phyloP scores from a whole-genome alignment of 176 grass and related monocot genomes.

The Aechmea fasciata region DNA sequence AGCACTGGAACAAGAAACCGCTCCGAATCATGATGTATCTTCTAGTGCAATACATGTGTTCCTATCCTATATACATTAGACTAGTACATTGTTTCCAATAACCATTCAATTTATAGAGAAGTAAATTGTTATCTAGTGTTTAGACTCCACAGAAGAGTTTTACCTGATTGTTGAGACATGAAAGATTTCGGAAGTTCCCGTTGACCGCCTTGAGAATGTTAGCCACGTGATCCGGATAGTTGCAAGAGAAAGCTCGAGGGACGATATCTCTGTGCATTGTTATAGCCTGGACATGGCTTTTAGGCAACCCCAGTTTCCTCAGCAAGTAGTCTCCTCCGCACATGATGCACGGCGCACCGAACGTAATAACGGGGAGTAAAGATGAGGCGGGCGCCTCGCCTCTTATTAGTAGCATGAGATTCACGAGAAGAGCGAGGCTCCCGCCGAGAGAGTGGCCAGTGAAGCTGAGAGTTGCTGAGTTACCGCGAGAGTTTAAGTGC shows the following conservation, averaged over 20 bases:
- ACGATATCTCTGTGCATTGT: conserved; percentile 93
- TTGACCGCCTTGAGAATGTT: conserved; percentile 84
- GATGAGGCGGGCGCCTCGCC: conserved; percentile 37
- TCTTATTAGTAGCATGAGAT: conserved; percentile 74
- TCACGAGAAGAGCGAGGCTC: conserved; percentile 67
- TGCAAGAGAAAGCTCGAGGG: conserved; percentile 83
- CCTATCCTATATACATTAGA: too few relatives aligned
- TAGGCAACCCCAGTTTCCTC: conserved; percentile 45
- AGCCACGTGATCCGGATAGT: conserved; percentile 76
- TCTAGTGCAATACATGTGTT: too few relatives aligned
- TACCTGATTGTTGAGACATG: conserved; percentile 81
- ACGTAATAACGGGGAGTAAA: conserved; percentile 71
- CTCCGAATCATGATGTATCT: too few relatives aligned
- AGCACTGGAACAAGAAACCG: too few relatives aligned
- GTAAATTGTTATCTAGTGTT: not conserved
- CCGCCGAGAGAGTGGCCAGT: conserved; percentile 93
- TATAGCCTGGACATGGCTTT: conserved; percentile 60
- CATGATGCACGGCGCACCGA: conserved; percentile 90
- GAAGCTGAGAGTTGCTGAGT: conserved; percentile 46
- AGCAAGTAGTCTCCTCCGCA: conserved; percentile 84
- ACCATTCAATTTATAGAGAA: too few relatives aligned
- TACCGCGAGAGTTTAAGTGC: conserved; percentile 35
- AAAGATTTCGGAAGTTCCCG: conserved; percentile 71
- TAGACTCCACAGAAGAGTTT: not conserved
- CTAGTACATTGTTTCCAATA: too few relatives aligned